phyloP scores from a whole-genome alignment of 2,329 filamentous ascomycete species.

The Verticillium isaacii region DNA sequence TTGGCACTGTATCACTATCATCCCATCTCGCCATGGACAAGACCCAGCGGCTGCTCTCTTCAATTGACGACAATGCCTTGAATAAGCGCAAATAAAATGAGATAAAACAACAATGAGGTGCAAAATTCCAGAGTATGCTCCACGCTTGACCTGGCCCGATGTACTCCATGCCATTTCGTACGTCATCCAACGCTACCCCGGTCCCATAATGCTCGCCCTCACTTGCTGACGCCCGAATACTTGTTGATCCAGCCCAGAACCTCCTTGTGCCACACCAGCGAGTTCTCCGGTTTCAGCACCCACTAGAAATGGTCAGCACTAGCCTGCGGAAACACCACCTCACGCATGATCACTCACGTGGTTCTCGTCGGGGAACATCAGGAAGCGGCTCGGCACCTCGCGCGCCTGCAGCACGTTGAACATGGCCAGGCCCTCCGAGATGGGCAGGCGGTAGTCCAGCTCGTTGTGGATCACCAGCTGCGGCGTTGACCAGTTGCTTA shows the following conservation, averaged over 20 bases:
- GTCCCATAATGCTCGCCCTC: neutral
- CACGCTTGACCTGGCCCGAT: neutral
- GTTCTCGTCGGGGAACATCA: constrained; percentile 76
- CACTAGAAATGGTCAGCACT: constrained; percentile 40
- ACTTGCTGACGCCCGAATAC: constrained; percentile 41
- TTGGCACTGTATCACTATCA: neutral
- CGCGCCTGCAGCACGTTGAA: constrained; percentile 81
- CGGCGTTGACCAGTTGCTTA: constrained; percentile 76
- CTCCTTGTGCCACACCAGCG: constrained; percentile 81
- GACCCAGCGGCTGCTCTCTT: no score
- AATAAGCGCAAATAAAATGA: no score
- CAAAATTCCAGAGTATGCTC: neutral
- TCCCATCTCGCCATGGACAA: no score
- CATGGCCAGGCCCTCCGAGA: constrained; percentile 77
- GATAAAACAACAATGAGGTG: neutral
- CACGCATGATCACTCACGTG: constrained; percentile 37
- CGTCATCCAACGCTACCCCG: no score
- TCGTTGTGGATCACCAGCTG: constrained; percentile 84
- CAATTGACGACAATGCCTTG: no score
- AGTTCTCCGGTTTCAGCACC: constrained; percentile 91
- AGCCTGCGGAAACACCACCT: neutral
- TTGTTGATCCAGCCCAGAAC: constrained; percentile 76
- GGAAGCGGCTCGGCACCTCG: constrained; percentile 69
- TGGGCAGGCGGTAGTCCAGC: constrained; percentile 81
- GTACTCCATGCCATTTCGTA: no score